phyloP scores from a whole-genome alignment of 805 yeast genomes.

The Millerozyma miso region DNA sequence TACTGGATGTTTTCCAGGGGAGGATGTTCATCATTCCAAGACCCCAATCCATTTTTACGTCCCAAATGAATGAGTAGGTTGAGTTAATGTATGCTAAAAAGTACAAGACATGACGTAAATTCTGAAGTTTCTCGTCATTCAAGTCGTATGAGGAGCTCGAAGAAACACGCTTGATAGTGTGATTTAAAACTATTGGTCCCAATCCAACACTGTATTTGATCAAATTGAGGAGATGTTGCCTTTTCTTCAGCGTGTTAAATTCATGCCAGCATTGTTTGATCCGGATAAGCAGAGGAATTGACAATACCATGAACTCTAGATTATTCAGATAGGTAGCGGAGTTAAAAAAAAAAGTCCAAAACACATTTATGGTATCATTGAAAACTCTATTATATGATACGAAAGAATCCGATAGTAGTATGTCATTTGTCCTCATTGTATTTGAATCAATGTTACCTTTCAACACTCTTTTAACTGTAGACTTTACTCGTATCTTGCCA shows the following conservation, averaged over 20 bases:
- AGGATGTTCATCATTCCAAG: conserved; percentile 47
- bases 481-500: conserved; percentile 41
- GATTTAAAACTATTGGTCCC: conserved; percentile 31
- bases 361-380: conserved; percentile 62
- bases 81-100: conserved; percentile 54
- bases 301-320: conserved; percentile 27
- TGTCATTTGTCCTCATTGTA: conserved; percentile 68
- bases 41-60: conserved; percentile 85
- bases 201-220: conserved; percentile 67
- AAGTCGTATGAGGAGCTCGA: conserved; percentile 2
- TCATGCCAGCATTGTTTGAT: conserved; percentile 80
- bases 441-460: conserved; percentile 56
- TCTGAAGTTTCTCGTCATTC: conserved; percentile 7
- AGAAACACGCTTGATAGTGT: conserved; percentile 17
- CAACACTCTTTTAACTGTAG: conserved; percentile 50
- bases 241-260: conserved; percentile 46
- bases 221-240: conserved; percentile 63
- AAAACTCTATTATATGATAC: conserved; percentile 77
- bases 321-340: conserved; percentile 26
- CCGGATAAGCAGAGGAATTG: conserved; percentile 70
- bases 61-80: conserved; percentile 83
- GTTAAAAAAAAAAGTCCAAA: conserved; percentile 40
- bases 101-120: conserved; percentile 10
- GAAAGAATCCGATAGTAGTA: conserved; percentile 76
- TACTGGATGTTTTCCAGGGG: conserved; percentile 9